These are phyloP conservation scores for Oidium heveae DNA, from an alignment of 2,329 filamentous ascomycete species.

Conservation along the genomic window DNA sequence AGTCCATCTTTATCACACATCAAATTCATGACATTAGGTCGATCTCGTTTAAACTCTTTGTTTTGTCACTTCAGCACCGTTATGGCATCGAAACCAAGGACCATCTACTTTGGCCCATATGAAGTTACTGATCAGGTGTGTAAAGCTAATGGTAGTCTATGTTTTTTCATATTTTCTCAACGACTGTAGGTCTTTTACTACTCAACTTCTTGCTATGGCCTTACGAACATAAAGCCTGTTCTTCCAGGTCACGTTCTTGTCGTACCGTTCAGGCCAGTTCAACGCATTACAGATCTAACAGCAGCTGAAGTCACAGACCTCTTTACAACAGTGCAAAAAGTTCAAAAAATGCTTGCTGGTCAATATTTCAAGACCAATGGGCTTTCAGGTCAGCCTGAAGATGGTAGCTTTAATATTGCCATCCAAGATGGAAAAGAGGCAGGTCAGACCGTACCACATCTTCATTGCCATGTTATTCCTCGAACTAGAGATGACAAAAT, in stretches of 20 bases:
- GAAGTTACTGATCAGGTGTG: no score
- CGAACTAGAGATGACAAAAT: slow-evolving; percentile 26
- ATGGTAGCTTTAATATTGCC: slow-evolving; percentile 69
- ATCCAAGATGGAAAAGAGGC: slow-evolving; percentile 83
- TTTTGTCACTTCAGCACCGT: no score
- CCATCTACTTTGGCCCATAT: no score
- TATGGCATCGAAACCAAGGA: no score
- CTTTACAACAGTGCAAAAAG: slow-evolving; percentile 62
- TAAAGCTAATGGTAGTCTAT: no score
- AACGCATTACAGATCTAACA: slow-evolving; percentile 27
- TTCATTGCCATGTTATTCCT: slow-evolving; percentile 83
- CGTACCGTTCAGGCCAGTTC: slow-evolving; percentile 44
- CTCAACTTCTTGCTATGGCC: slow-evolving; percentile 56
- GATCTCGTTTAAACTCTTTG: no score
- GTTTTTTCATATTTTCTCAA: neutral
- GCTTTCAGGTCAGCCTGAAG: slow-evolving; percentile 21
- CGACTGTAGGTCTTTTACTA: slow-evolving; percentile 68
- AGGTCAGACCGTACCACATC: slow-evolving; percentile 80
- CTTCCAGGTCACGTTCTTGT: slow-evolving; percentile 83
- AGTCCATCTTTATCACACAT: no score
- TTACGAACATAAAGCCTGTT: slow-evolving; percentile 89
- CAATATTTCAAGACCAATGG: slow-evolving; percentile 29
- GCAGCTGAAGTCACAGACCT: slow-evolving; percentile 33
- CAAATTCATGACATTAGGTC: no score
- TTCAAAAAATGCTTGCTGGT: slow-evolving; percentile 47